These are phyloP conservation scores for Chytriomyces sp. DNA, from an alignment of 192 early-diverging fungal genomes.

Conservation along the genomic window DNA sequence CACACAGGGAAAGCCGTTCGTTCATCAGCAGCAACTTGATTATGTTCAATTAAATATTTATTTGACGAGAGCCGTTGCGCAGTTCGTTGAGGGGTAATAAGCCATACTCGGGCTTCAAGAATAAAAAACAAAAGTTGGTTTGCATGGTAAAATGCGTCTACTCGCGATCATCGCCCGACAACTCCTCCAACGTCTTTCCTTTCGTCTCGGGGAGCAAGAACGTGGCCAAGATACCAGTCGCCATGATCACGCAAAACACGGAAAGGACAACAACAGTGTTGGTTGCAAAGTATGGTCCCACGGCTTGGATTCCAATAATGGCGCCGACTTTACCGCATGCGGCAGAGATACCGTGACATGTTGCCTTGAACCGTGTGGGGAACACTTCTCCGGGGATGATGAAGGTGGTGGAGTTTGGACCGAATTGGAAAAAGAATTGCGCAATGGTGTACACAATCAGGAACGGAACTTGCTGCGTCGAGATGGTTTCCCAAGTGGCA, in stretches of 20 bases:
- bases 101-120: too few species aligned
- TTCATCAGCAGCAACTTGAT: too few species aligned
- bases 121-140: too few species aligned
- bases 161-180: conserved; percentile 31
- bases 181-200: conserved; percentile 74
- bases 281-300: conserved; percentile 47
- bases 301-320: conserved; percentile 62
- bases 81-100: too few species aligned
- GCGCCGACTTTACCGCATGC: conserved; percentile 79
- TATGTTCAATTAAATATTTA: too few species aligned
- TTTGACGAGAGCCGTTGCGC: too few species aligned
- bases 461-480: conserved; percentile 43
- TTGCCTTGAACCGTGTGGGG: conserved; percentile 75
- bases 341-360: conserved; percentile 81
- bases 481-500: conserved; percentile 38
- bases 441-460: conserved; percentile 52
- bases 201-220: conserved; percentile 80
- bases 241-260: conserved; percentile 41
- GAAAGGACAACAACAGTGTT: conserved; percentile 27
- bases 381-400: conserved; percentile 76
- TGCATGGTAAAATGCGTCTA: neutral
- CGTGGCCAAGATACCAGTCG: conserved; percentile 67
- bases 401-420: conserved; percentile 91
- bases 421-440: conserved; percentile 87
- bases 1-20: too few species aligned